These are phyloP conservation scores for Tothia fuscella DNA, from an alignment of 2,329 filamentous ascomycete genomes.

Conservation along the genomic window DNA sequence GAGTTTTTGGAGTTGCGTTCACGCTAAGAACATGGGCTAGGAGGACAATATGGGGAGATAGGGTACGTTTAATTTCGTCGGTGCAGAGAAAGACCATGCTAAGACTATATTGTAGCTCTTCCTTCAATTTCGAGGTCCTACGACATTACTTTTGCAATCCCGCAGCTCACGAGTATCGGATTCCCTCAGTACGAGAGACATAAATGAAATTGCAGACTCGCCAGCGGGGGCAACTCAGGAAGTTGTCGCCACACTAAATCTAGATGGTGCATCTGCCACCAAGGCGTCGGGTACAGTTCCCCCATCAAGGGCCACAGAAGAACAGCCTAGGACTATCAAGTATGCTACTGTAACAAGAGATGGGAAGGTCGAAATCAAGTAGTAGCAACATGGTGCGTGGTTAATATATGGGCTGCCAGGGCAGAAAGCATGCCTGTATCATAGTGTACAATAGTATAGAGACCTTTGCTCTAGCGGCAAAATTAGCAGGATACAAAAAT, in stretches of 20 bases:
- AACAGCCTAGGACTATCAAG: constrained; percentile 5
- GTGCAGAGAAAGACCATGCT: not conserved
- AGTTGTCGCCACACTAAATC: constrained; percentile 30
- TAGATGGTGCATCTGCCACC: not conserved
- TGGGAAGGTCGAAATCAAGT: constrained; percentile 10
- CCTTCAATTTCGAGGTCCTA: constrained; percentile 77
- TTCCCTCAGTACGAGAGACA: constrained; percentile 61
- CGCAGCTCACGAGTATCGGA: constrained; percentile 71
- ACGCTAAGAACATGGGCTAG: constrained; percentile 63
- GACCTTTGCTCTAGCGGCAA: no score
- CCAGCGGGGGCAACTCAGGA: constrained; percentile 57
- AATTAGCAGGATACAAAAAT: no score
- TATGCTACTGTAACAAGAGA: constrained; percentile 4
- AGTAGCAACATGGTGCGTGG: not conserved
- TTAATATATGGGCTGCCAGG: not conserved
- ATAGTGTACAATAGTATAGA: no score
- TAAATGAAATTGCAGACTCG: constrained; percentile 81
- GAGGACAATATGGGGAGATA: constrained; percentile 83
- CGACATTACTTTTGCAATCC: constrained; percentile 77
- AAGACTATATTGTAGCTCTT: constrained; percentile 46
- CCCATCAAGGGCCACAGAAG: not conserved
- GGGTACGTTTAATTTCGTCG: constrained; percentile 37
- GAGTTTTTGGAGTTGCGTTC: constrained; percentile 52
- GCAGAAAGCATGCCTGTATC: not conserved
- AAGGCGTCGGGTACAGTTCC: not conserved